Evolutionary conservation across 257 asterid genomes (phyloP).

Genomic region (Rhazya stricta): DNA sequence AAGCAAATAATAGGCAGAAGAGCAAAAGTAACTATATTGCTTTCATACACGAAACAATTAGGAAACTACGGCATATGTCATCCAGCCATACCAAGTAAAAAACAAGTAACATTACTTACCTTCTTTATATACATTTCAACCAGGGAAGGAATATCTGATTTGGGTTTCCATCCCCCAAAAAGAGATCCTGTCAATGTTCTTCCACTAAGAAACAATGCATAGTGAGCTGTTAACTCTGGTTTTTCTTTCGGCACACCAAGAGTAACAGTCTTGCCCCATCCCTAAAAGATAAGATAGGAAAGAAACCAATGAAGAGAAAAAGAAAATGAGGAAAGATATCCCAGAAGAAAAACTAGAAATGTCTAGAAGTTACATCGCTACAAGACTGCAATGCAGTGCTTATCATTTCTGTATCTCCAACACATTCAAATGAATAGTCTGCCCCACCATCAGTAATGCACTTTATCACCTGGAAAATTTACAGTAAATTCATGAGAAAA

Average conservation of each 20-base stretch:
- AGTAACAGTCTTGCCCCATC: constrained; percentile 91
- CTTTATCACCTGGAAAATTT: constrained; percentile 58
- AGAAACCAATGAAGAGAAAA: neutral
- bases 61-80: neutral
- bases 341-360: neutral
- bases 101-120: constrained; percentile 28
- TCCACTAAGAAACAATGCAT: constrained; percentile 71
- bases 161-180: constrained; percentile 97
- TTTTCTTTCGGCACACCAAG: constrained; percentile 90
- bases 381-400: constrained; percentile 85
- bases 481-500: neutral
- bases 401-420: constrained; percentile 76
- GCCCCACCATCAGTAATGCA: constrained; percentile 82
- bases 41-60: neutral
- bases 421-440: constrained; percentile 91
- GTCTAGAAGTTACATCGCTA: constrained; percentile 47
- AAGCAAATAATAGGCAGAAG: neutral
- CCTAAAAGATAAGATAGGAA: constrained; percentile 35
- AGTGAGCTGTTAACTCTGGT: constrained; percentile 73
- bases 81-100: neutral
- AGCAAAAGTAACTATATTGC: neutral
- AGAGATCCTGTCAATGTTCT: constrained; percentile 80
- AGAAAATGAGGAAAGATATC: neutral
- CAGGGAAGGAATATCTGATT: constrained; percentile 79
- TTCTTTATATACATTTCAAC: constrained; percentile 74